Evolutionary conservation across 2,329 filamentous ascomycete genomes (phyloP).

Genomic region (Macrophomina tecta): DNA sequence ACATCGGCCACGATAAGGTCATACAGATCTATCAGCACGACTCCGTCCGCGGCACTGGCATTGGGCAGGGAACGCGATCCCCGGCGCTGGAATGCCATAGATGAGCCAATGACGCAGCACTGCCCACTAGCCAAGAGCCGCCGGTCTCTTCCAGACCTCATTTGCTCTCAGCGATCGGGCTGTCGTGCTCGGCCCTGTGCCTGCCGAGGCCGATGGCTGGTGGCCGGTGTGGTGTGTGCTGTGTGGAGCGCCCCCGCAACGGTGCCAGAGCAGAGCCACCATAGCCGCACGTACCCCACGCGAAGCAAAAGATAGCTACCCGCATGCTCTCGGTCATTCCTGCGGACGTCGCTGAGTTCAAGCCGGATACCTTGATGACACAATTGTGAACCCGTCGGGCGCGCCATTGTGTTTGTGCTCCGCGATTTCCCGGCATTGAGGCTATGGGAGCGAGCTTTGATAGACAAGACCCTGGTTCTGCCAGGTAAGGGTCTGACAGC

Average conservation of each 20-base stretch:
- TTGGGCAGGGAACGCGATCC: background rate
- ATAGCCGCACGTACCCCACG: slow-evolving; percentile 6
- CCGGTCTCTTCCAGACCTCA: background rate
- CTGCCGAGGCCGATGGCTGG: slow-evolving; percentile 15
- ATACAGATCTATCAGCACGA: background rate
- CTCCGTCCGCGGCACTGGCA: background rate
- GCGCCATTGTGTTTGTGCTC: background rate
- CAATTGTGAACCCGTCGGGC: background rate
- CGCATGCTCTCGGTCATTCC: background rate
- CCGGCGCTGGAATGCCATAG: background rate
- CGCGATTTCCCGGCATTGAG: slow-evolving; percentile 1
- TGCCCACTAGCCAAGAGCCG: background rate
- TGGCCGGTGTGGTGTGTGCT: background rate
- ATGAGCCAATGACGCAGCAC: background rate
- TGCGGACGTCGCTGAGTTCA: background rate
- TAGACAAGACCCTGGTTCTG: background rate
- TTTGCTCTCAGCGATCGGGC: background rate
- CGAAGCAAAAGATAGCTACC: slow-evolving; percentile 18
- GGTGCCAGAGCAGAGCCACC: slow-evolving; percentile 11
- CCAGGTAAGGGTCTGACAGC: slow-evolving; percentile 1
- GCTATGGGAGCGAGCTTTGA: slow-evolving; percentile 3
- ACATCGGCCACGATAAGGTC: slow-evolving; percentile 12
- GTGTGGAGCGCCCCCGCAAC: slow-evolving; percentile 4
- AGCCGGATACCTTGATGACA: background rate
- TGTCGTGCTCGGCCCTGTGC: slow-evolving; percentile 7